Evolutionary conservation across 805 yeast species (phyloP).

Genomic region (Blastobotrys attinorum): DNA sequence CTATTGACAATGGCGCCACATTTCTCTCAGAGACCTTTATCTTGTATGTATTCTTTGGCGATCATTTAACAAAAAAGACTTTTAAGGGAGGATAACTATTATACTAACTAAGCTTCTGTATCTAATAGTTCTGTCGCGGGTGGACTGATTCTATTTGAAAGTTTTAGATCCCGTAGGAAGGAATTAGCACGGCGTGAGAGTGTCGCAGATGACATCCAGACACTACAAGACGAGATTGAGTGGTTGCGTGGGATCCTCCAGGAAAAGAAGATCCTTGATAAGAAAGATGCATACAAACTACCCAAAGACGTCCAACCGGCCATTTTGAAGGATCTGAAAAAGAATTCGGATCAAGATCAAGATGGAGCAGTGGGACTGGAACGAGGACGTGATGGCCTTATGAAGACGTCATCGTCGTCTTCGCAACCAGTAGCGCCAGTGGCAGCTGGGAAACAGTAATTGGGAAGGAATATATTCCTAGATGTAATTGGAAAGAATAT

Average conservation of each 20-base stretch:
- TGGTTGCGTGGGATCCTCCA: slow-evolving; percentile 37
- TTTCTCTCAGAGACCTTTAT: slow-evolving; percentile 70
- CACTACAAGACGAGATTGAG: slow-evolving; percentile 62
- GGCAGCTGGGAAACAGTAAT: neutral
- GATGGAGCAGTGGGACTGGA: no score
- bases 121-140: slow-evolving; percentile 55
- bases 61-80: neutral
- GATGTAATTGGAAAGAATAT: no score
- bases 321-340: neutral
- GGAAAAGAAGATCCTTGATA: slow-evolving; percentile 28
- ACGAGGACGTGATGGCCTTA: no score
- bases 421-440: neutral
- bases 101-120: no score
- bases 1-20: slow-evolving; percentile 75
- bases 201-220: slow-evolving; percentile 63
- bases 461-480: no score
- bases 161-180: slow-evolving; percentile 57
- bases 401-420: no score
- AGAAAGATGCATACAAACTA: slow-evolving; percentile 40
- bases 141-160: slow-evolving; percentile 61
- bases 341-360: no score
- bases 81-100: neutral
- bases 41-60: slow-evolving; percentile 29
- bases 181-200: slow-evolving; percentile 53
- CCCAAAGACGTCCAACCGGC: slow-evolving; percentile 40